Evolutionary conservation across 345 rosid genomes (phyloP), one percentile per base, ranked within the genome.

Genomic region (Salix suchowensis): DNA sequence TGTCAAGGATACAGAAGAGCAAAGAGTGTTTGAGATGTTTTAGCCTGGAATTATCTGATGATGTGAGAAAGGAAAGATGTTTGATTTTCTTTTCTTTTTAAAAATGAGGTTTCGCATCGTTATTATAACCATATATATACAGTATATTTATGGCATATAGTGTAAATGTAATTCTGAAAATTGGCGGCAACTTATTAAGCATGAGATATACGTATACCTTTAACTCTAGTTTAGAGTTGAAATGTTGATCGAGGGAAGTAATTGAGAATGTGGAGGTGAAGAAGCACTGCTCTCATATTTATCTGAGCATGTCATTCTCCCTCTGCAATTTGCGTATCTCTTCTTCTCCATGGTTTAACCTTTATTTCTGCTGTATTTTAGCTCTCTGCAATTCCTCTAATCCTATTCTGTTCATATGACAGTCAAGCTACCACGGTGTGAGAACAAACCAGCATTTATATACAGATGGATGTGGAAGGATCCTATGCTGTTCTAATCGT

Each of bases 21-120:
- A 75, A 21, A 50, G 68, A 46, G 88, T 82, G 82, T 91, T 91
- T 76, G 89, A 88, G 77, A 86, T 88, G 90, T 91, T 88, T 74
- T 89, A 88, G 85, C 46, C 7, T 7, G 32, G 6, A 11, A 44
- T 28, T 36, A 5, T 54, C 54, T 54, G 76, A 55, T 54, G 76
- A 55, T 50, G 71, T n/a, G 65, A 67, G 75, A 58, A 61, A 67
- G 42, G 61, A 61, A 69, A 68, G 70, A 74, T 73, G 76, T 65
- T 77, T 58, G 55, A 18, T 55, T 74, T 69, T 71, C 39, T 14
- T 68, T 54, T 37, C 34, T 23, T 12, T 34, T 21, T 2, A 32
- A 19, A 71, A 44, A 40, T 37, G 40, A 50, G 81, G 34, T 54
- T 73, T 61, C 58, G 72, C 76, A 55, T 64, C 72, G 34, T 23